Base-by-base conservation (phyloP, 2,329 filamentous ascomycete genomes). In the Neofusicoccum cordaticola region DNA sequence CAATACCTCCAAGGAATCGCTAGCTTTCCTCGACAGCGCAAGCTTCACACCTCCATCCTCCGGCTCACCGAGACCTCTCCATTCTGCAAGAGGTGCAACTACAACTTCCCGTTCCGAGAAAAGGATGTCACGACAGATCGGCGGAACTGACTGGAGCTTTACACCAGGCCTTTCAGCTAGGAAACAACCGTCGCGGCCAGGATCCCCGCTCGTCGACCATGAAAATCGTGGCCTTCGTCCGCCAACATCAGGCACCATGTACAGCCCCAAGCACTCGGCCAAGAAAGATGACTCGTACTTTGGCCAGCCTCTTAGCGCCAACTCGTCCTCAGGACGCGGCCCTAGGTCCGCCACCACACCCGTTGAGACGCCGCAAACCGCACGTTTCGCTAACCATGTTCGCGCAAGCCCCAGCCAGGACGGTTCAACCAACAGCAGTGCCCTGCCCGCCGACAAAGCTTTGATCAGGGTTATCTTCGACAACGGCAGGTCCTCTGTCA, bases 401-500 rank as follows among this genome's bases (percentile, higher is more conserved):
- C 87, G 91, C 73, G 91, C 91, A 70, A 90, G 90, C 71, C 91
- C 90, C 62, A 96, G 92, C 77, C 84, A 94, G 73, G 93, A 97
- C 77, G 90, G 89, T 67, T 89, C 92, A 70, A 78, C 79, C 1
- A 79, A 80, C 67, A 95, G 94, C 85, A 91, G 92, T 69, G 90
- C 90, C 66, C 81, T 97, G 72, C 93, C 93, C 65, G 85, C 89
- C 68, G 91, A 93, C 77, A 92, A 96, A 76, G 90, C 93, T 66
- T 87, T 97, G 66, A 96, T 98, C 68, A 87, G 93, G 68, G 92
- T 97, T 69, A 97, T 98, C 73, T 97, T 91, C 69, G 95, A 93
- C 56, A 92, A 89, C 67, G 95, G 93, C 60, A 88, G 93, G 67
- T 96, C 93, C 53, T 97, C 96, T 73, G 93, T 97, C 27, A 88